These are phyloP conservation scores for Poronia punctata DNA, from an alignment of 495 filamentous ascomycete species.

Conservation along the genomic window DNA sequence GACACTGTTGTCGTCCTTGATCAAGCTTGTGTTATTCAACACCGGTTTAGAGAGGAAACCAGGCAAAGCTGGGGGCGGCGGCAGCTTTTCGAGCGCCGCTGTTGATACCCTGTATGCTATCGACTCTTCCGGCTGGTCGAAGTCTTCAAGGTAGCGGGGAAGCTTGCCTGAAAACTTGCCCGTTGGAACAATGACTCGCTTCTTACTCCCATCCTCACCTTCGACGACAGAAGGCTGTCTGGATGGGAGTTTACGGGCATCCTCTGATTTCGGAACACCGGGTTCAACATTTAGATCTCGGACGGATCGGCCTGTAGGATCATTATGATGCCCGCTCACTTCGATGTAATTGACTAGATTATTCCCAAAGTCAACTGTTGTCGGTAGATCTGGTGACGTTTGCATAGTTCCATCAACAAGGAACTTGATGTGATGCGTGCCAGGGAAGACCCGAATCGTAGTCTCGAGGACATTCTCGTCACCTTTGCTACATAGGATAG, in stretches of 20 bases:
- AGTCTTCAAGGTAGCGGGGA: constrained; percentile 77
- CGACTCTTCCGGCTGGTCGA: constrained; percentile 75
- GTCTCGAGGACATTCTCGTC: constrained; percentile 59
- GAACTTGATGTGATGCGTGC: constrained; percentile 95
- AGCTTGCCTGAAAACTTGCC: constrained; percentile 56
- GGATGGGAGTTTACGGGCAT: constrained; percentile 21
- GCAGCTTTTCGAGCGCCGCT: constrained; percentile 63
- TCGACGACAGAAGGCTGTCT: constrained; percentile 27
- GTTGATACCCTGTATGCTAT: constrained; percentile 60
- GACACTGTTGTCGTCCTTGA: constrained; percentile 97
- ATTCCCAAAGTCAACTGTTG: constrained; percentile 93
- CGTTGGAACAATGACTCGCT: constrained; percentile 34
- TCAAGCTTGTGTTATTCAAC: constrained; percentile 77
- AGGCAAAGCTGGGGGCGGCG: constrained; percentile 77
- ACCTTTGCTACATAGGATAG: constrained; percentile 35
- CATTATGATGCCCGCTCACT: constrained; percentile 58
- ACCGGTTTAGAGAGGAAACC: constrained; percentile 93
- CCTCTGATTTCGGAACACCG: constrained; percentile 23
- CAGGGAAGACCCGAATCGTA: constrained; percentile 73
- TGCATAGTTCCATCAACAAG: constrained; percentile 90
- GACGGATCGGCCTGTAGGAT: constrained; percentile 47
- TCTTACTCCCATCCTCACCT: constrained; percentile 32
- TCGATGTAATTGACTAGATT: constrained; percentile 97
- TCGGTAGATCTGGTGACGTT: constrained; percentile 77
- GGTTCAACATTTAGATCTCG: constrained; percentile 16